phyloP scores from a whole-genome alignment of 495 filamentous ascomycete genomes.

The Durotheca rogersii region DNA sequence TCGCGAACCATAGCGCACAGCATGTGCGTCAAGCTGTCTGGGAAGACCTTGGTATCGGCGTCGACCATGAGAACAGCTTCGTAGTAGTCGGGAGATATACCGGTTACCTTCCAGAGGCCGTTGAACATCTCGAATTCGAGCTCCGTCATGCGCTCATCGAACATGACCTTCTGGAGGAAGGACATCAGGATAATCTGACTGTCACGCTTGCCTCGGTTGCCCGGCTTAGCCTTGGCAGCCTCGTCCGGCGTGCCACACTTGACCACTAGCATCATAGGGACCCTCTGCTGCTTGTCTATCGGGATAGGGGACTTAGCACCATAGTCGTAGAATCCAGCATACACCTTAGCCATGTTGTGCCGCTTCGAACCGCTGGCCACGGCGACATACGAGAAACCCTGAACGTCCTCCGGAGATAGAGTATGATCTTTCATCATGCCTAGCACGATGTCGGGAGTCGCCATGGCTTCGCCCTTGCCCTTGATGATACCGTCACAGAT shows the following conservation, averaged over 20 bases:
- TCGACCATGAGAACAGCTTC: slow-evolving; percentile 98
- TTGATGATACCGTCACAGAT: slow-evolving; percentile 99
- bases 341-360: slow-evolving; percentile 99
- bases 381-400: slow-evolving; percentile 91
- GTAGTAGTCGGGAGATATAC: slow-evolving; percentile 96
- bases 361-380: slow-evolving; percentile 95
- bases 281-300: slow-evolving; percentile 86
- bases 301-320: slow-evolving; percentile 78
- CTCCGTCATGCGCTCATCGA: slow-evolving; percentile 99
- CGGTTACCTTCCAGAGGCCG: slow-evolving; percentile 96
- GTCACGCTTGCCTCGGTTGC: slow-evolving; percentile 97
- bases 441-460: slow-evolving; percentile 88
- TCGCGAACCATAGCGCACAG: slow-evolving; percentile 98
- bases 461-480: slow-evolving; percentile 81
- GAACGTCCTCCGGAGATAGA: slow-evolving; percentile 73
- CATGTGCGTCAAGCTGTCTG: slow-evolving; percentile 98
- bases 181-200: slow-evolving; percentile 99
- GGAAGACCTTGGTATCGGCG: slow-evolving; percentile 98
- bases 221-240: slow-evolving; percentile 75
- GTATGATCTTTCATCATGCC: slow-evolving; percentile 94
- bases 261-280: slow-evolving; percentile 98
- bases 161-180: slow-evolving; percentile 99
- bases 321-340: slow-evolving; percentile 97
- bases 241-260: slow-evolving; percentile 96
- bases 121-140: slow-evolving; percentile 99